Evolutionary conservation across 176 grass and related monocot species (phyloP).

Genomic region (Bothriochloa decipiens): DNA sequence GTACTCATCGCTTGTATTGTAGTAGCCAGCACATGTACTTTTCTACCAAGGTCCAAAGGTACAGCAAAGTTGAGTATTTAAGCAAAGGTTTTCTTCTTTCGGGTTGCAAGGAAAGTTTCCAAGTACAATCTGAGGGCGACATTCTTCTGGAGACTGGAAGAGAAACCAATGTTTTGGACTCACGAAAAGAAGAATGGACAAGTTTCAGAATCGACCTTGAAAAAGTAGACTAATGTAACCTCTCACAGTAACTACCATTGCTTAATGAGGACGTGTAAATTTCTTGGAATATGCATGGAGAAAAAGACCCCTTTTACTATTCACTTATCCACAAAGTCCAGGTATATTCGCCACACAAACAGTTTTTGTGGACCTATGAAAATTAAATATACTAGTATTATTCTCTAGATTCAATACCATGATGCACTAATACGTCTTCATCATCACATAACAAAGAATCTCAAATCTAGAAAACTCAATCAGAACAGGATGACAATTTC

Average conservation of each 20-base stretch:
- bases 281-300: neutral
- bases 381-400: too few species aligned
- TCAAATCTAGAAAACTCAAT: too few species aligned
- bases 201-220: neutral
- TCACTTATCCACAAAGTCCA: neutral
- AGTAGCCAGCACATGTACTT: neutral
- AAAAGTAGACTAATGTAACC: neutral
- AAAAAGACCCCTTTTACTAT: neutral
- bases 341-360: too few species aligned
- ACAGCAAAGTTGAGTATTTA: slow-evolving; percentile 8
- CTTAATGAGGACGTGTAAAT: too few species aligned
- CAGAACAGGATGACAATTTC: neutral
- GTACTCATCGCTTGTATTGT: neutral
- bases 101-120: neutral
- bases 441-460: neutral
- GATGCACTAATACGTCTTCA: too few species aligned
- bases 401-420: too few species aligned
- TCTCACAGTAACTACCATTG: too few species aligned
- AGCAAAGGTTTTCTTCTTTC: slow-evolving; percentile 36
- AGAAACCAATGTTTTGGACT: too few species aligned
- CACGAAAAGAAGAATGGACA: neutral
- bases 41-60: slow-evolving; percentile 38
- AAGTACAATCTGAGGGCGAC: neutral
- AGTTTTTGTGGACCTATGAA: too few species aligned
- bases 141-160: neutral